Conservation (phyloP, 768 basidiomycete species). For the Russula earlei region DNA sequence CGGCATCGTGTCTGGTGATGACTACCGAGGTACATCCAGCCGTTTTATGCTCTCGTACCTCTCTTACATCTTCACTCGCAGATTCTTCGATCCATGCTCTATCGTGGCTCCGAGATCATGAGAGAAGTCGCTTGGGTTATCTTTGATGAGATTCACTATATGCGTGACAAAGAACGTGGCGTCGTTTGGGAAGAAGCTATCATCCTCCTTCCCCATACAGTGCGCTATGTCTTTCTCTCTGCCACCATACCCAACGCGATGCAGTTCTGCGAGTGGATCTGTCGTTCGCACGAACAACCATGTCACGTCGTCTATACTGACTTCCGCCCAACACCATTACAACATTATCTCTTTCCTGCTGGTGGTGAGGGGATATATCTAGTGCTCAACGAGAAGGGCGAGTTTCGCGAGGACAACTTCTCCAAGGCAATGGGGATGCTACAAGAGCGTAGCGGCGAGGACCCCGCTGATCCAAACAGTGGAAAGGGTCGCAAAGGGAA, state of each 20-base stretch:
- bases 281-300: constrained; percentile 92
- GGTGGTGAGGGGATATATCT: constrained; percentile 96
- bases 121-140: constrained; percentile 99
- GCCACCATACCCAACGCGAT: constrained; percentile 99
- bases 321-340: constrained; percentile 94
- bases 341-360: constrained; percentile 95
- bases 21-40: constrained; percentile 78
- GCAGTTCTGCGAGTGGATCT: constrained; percentile 99
- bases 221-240: constrained; percentile 96
- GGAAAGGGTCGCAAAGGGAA: constrained; percentile 91
- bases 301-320: constrained; percentile 99
- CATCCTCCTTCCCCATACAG: constrained; percentile 90
- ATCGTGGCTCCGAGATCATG: constrained; percentile 97
- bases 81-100: constrained; percentile 98
- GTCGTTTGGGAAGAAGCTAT: constrained; percentile 99
- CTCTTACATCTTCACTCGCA: constrained; percentile 26
- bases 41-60: background rate
- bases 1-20: constrained; percentile 96
- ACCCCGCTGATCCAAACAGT: constrained; percentile 76
- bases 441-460: constrained; percentile 76
- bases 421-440: constrained; percentile 95
- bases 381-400: constrained; percentile 97
- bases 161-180: constrained; percentile 98
- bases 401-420: constrained; percentile 96
- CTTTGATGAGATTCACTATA: constrained; percentile 99